These are phyloP conservation scores for Acidomyces sp. DNA, from an alignment of 495 filamentous ascomycete species.

Conservation along the genomic window DNA sequence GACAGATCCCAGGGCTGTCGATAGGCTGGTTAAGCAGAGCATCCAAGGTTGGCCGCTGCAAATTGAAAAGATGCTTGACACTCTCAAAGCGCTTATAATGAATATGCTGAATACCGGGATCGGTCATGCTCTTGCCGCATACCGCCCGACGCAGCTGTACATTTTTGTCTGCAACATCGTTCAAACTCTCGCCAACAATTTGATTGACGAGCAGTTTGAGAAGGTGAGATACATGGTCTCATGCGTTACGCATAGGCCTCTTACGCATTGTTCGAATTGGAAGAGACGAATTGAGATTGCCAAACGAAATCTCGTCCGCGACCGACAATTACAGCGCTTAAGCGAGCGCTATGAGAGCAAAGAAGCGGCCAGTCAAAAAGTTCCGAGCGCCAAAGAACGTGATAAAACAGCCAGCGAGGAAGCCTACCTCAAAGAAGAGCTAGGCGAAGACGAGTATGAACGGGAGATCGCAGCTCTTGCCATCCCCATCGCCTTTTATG, in stretches of 20 bases:
- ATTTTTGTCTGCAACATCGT: slow-evolving; percentile 5
- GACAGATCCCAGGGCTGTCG: slow-evolving; percentile 27
- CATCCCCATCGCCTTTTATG: slow-evolving; percentile 39
- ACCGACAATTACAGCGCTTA: background rate
- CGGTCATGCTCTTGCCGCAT: slow-evolving; percentile 5
- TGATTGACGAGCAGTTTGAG: slow-evolving; percentile 7
- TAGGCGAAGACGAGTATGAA: slow-evolving; percentile 33
- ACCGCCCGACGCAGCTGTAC: slow-evolving; percentile 16
- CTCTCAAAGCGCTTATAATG: slow-evolving; percentile 5
- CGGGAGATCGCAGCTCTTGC: slow-evolving; percentile 41
- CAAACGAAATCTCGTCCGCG: too few relatives aligned
- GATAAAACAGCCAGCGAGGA: slow-evolving; percentile 4
- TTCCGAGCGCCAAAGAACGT: background rate
- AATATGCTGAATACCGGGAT: slow-evolving; percentile 1
- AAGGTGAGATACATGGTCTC: slow-evolving; percentile 5
- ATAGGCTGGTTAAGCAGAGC: slow-evolving; percentile 18
- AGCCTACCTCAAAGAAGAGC: slow-evolving; percentile 5
- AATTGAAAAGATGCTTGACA: slow-evolving; percentile 7
- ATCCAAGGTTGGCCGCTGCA: slow-evolving; percentile 10
- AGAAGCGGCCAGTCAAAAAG: slow-evolving; percentile 2
- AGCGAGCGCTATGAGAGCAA: slow-evolving; percentile 6
- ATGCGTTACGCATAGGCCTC: slow-evolving; percentile 14
- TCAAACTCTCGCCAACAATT: background rate
- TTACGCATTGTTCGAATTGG: too few relatives aligned
- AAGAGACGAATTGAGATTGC: too few relatives aligned